These are phyloP conservation scores for Populus euphratica DNA, from an alignment of 345 rosid genomes.

Conservation along the genomic window DNA sequence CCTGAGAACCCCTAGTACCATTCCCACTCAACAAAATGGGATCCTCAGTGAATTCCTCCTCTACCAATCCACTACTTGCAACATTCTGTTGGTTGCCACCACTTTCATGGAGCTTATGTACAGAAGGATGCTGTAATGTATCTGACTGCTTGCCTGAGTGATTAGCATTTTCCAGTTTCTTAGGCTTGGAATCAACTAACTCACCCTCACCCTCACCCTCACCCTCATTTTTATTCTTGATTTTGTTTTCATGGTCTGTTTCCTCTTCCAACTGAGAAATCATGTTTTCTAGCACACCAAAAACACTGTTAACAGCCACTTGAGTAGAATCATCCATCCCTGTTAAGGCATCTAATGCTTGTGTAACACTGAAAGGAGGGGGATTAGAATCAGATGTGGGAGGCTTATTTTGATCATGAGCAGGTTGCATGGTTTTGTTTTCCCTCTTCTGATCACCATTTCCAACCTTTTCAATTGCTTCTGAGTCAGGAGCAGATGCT, in stretches of 20 bases:
- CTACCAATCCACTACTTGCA: conserved; percentile 26
- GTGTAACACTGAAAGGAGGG: conserved; percentile 52
- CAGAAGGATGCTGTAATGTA: conserved; percentile 23
- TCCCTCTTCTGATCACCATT: conserved; percentile 53
- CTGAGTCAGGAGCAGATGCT: conserved; percentile 37
- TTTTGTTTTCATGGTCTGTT: conserved; percentile 40
- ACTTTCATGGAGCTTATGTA: conserved; percentile 21
- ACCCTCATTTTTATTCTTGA: conserved; percentile 25
- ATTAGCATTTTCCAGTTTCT: conserved; percentile 21
- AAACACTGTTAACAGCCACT: conserved; percentile 92
- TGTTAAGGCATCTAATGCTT: conserved; percentile 83
- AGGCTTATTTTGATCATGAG: conserved; percentile 39
- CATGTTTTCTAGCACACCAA: conserved; percentile 88
- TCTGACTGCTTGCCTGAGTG: conserved; percentile 20
- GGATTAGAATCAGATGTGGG: conserved; percentile 33
- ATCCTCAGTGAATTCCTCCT: conserved; percentile 23
- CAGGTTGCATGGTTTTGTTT: conserved; percentile 41
- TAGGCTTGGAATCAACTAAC: conserved; percentile 18
- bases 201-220: not conserved
- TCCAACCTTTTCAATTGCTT: conserved; percentile 46
- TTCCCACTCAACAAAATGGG: conserved; percentile 9
- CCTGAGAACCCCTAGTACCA: conserved; percentile 12
- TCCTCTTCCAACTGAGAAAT: conserved; percentile 68
- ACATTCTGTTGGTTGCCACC: conserved; percentile 19
- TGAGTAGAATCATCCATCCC: conserved; percentile 96